Evolutionary conservation across 331 rosid genomes (phyloP), one percentile per base, ranked within the genome.

Genomic region (Rhamnella rubrinervis): DNA sequence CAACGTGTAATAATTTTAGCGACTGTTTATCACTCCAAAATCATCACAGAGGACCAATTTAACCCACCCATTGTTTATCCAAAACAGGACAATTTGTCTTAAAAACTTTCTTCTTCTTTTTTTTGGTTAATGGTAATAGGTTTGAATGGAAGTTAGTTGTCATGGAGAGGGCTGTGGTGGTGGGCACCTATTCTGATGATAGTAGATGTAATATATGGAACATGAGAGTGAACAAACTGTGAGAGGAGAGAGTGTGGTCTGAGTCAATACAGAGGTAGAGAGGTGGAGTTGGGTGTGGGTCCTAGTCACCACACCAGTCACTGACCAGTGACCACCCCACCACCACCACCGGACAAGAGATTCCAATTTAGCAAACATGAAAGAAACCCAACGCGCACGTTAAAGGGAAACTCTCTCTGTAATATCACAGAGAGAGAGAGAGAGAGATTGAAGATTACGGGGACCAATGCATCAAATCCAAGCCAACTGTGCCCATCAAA

Each of bases 351-450:
- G 82, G 78, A 80, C 84, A 79, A 72, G 78, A 84, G 85, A 91
- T 83, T 88, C 92, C 89, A 88, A 80, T 63, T 80, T 84, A 77
- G 81, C 77, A 73, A 82, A 71, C 81, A 70, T 86, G 87, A 90
- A 88, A 86, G 89, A 81, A 86, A 83, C 97, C 85, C 83, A 75
- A 82, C 86, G 73, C 83, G 83, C 90, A 88, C 95, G 90, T 83
- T 88, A 82, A 76, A 68, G 80, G 56, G 68, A 60, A 58, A 12
- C 20, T 23, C 20, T 9, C n/a, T 69, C 61, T 57, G 68, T 58
- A 75, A 57, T 18, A 56, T 19, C 20, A n/a, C 46, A 60, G 63
- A 35, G 77, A 52, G 41, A 41, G 73, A 38, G 26, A 41, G 70
- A 40, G 76, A 63, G 71, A 69, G 64, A 52, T 46, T 18, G 53